Base-by-base conservation (phyloP, 1,284 basidiomycete species). In the Rhodotorula sp. region DNA sequence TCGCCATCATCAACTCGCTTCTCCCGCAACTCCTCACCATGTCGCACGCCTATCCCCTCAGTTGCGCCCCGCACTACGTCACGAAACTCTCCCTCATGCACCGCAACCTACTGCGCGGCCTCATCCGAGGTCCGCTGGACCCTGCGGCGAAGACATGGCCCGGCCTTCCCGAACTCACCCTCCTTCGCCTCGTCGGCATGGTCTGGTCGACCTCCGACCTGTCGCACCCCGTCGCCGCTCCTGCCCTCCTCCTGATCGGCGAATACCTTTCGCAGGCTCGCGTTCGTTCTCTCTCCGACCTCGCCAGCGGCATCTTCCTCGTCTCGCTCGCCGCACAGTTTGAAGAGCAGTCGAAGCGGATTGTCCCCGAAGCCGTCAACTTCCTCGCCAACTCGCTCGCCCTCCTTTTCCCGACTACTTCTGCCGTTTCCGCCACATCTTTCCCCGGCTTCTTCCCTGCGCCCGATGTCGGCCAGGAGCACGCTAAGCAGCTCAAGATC, bases 181-280 rank as follows among this genome's bases (percentile, higher is more conserved):
- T 99, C 13, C 83, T 99, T 31, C 87, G 94, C 44, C 80, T 94
- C 48, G 86, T 91, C 62, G 92, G 92, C 6, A 81, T 86, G 8
- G 82, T 92, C 28, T 99, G 94, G 94, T 90, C 94, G 1, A 94
- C 94, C 1, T 95, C 92, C 78, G 96, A 99, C 81, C 86, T 94
- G 80, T 89, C 88, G 66, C 94, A 99, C 79, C 86, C 89, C 0
- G 93, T 99, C 59, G 84, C 91, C 30, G 90, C 92, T 0, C 92
- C 94, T 0, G 86, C 94, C 0, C 86, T 92, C 58, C 81, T 98
- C 30, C 85, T 99, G 58, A 91, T 97, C 82, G 92, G 90, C 1
- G 89, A 94, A 63, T 99, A 98, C 79, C 87, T 99, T 22, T 89
- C 88, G 6, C 85, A 99, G 54, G 86, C 87, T 59, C 87, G 93